These are phyloP conservation scores for Buddleja alternifolia DNA, from an alignment of 257 asterid species.

Conservation along the genomic window DNA sequence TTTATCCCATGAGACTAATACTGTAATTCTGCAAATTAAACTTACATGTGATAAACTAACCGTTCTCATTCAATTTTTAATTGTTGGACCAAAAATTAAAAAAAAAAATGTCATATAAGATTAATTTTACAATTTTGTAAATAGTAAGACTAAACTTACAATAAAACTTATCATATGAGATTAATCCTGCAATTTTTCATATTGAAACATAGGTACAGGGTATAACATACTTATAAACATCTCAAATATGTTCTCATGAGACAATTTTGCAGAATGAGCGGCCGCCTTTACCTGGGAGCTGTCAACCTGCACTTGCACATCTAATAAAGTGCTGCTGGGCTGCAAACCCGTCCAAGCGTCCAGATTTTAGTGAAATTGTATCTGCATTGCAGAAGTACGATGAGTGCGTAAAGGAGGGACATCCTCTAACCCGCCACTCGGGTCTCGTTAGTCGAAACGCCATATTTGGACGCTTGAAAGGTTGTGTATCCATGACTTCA, in stretches of 20 bases:
- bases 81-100: no score
- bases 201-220: no score
- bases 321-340: slow-evolving; percentile 91
- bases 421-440: slow-evolving; percentile 71
- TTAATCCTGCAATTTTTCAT: no score
- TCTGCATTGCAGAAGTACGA: slow-evolving; percentile 77
- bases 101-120: no score
- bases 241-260: neutral
- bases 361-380: slow-evolving; percentile 77
- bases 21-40: no score
- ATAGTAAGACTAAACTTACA: no score
- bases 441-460: slow-evolving; percentile 55
- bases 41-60: no score
- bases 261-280: slow-evolving; percentile 69
- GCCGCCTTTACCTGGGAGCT: slow-evolving; percentile 89
- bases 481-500: slow-evolving; percentile 67
- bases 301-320: slow-evolving; percentile 84
- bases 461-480: slow-evolving; percentile 72
- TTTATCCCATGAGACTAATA: no score
- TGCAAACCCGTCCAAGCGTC: slow-evolving; percentile 80
- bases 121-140: no score
- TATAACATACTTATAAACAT: neutral
- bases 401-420: slow-evolving; percentile 83
- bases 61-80: no score
- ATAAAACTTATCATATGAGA: no score